These are phyloP conservation scores for Acanthamoeba lugdunensis DNA, from an alignment of 208 protist species.

Conservation along the genomic window DNA sequence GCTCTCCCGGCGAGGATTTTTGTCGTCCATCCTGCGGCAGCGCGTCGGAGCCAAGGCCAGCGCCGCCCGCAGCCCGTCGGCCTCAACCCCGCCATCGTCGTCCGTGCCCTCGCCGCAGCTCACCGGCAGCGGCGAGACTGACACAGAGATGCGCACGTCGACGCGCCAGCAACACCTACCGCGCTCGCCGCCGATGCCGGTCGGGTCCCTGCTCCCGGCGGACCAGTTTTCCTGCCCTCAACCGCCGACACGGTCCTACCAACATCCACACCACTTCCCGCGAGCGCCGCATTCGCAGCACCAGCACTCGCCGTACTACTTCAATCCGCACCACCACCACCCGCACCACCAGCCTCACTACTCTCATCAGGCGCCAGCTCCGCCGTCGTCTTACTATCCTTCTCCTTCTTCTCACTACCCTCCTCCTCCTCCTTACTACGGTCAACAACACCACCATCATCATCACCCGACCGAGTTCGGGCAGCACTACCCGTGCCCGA, in stretches of 20 bases:
- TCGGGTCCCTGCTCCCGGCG: background rate
- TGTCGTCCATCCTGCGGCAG: slow-evolving; percentile 13
- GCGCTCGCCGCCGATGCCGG: background rate
- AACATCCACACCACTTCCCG: background rate
- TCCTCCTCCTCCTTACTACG: background rate
- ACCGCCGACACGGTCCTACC: background rate
- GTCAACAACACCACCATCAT: background rate
- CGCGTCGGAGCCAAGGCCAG: background rate
- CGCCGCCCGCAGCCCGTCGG: background rate
- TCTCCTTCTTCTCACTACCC: background rate
- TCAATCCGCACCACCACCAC: background rate
- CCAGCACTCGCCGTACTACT: background rate
- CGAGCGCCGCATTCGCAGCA: background rate
- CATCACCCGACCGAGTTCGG: background rate
- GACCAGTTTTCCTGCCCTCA: background rate
- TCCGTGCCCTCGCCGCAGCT: background rate
- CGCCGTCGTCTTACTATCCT: too few species aligned
- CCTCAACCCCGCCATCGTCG: background rate
- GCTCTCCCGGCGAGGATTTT: background rate
- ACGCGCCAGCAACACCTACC: background rate
- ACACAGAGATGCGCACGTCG: background rate
- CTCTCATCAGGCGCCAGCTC: too few species aligned
- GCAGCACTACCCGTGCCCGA: background rate
- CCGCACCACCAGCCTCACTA: background rate
- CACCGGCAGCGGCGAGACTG: background rate